Evolutionary conservation across 345 rosid genomes (phyloP), one percentile per base, ranked within the genome.

Genomic region (Melastoma malabathricum): DNA sequence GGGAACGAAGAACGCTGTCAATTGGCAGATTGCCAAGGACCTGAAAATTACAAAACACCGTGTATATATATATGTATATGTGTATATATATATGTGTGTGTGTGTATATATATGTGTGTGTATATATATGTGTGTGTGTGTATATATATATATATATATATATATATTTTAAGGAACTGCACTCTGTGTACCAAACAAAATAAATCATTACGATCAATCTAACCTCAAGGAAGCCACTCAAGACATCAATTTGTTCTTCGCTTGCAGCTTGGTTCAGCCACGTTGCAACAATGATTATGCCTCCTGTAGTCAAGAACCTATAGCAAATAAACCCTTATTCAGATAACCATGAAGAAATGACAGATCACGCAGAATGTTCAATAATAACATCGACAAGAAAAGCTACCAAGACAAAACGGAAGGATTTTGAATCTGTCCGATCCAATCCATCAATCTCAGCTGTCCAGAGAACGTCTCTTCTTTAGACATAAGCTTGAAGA

Each of bases 291-390:
- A 88, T 85, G 83, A 93, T 83, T 58, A 81, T 83, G 49, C 97
- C 97, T 38, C 97, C 97, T 78, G 78, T 78, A 54, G 68, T 66
- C 64, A 93, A 67, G 74, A 93, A 88, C 95, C 99, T 93, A 70
- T 20, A 66, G 65, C 59, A 48, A 43, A 43, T 54, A 18, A 50
- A 55, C 10, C 2, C 2, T 34, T 34, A 34, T 34, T 34, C 12
- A 34, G 41, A 34, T 34, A 34, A 34, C 41, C 41, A 34, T 34
- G 12, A 34, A 12, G 9, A 31, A 31, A 31, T 5, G 41, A 34
- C 12, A 9, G 41, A 34, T 34, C 12, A 34, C 10, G 12, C 41
- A 9, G 12, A 34, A 34, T 34, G 41, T 34, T 34, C 41, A 34
- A 34, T 34, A 34, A 34, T 34, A 34, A 5, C 2, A 34, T 34